phyloP scores from a whole-genome alignment of 352 stramenopile genomes.

The Phytophthora aleatoria region DNA sequence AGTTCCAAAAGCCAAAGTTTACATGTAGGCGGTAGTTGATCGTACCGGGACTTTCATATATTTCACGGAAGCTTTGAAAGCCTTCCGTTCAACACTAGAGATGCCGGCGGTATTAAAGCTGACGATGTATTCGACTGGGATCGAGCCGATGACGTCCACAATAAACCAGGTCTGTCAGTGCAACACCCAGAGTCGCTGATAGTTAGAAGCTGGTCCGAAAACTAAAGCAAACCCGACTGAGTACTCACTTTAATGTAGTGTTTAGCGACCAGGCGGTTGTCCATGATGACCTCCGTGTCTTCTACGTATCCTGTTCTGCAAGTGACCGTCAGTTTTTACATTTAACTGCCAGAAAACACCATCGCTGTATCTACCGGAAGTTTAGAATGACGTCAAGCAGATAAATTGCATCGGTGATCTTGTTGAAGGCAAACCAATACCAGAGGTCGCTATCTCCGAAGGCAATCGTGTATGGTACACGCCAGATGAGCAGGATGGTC shows the following conservation, averaged over 20 bases:
- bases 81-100: constrained; percentile 57
- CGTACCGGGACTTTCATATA: constrained; percentile 66
- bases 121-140: constrained; percentile 56
- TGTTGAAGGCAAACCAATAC: constrained; percentile 60
- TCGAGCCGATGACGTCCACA: constrained; percentile 58
- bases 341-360: background rate
- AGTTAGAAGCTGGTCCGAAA: background rate
- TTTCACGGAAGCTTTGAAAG: constrained; percentile 67
- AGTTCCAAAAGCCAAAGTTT: background rate
- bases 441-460: constrained; percentile 49
- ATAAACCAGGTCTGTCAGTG: constrained; percentile 52
- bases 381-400: constrained; percentile 57
- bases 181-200: background rate
- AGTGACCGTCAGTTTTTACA: background rate
- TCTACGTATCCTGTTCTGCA: constrained; percentile 59
- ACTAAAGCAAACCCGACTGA: background rate
- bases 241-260: constrained; percentile 50
- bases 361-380: constrained; percentile 42
- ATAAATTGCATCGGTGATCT: constrained; percentile 53
- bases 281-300: constrained; percentile 62
- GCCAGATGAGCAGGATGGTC: constrained; percentile 64
- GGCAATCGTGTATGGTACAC: constrained; percentile 60
- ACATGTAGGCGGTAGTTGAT: background rate
- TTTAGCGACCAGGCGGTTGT: constrained; percentile 50
- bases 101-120: constrained; percentile 36